Conservation (phyloP, 352 stramenopile genomes). For the Phytopythium helicoides region DNA sequence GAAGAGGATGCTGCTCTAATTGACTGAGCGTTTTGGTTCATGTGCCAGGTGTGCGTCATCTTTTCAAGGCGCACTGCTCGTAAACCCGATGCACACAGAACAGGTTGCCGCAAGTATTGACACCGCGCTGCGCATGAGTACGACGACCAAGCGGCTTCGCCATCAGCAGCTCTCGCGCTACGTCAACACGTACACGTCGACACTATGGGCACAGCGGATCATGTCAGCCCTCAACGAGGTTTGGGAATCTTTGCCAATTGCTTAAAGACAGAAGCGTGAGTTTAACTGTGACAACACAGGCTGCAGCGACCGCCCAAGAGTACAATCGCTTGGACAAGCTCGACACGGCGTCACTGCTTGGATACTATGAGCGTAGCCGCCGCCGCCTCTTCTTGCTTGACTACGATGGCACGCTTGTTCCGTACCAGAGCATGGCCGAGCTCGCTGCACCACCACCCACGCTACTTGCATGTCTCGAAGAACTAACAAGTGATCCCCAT, state of each 20-base stretch:
- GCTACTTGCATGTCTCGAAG: slow-evolving; percentile 63
- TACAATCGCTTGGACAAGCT: slow-evolving; percentile 88
- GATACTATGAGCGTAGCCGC: slow-evolving; percentile 82
- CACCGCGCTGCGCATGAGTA: slow-evolving; percentile 81
- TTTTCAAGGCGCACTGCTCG: slow-evolving; percentile 84
- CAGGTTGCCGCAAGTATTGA: slow-evolving; percentile 85
- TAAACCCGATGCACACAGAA: slow-evolving; percentile 90
- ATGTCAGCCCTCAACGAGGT: slow-evolving; percentile 80
- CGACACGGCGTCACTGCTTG: slow-evolving; percentile 76
- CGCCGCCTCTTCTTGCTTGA: slow-evolving; percentile 82
- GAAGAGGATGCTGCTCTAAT: no score
- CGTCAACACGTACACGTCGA: slow-evolving; percentile 89
- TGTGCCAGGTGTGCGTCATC: slow-evolving; percentile 75
- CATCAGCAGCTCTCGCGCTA: slow-evolving; percentile 85
- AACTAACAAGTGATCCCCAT: slow-evolving; percentile 60
- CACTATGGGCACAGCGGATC: slow-evolving; percentile 81
- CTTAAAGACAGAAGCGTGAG: background rate
- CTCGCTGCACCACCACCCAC: slow-evolving; percentile 54
- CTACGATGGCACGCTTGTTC: slow-evolving; percentile 83
- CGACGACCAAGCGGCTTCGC: slow-evolving; percentile 84
- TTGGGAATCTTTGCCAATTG: slow-evolving; percentile 3
- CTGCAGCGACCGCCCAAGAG: slow-evolving; percentile 68
- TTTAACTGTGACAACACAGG: slow-evolving; percentile 27
- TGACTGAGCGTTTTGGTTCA: slow-evolving; percentile 17
- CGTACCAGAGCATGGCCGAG: slow-evolving; percentile 78